Evolutionary conservation across 2,329 filamentous ascomycete genomes (phyloP).

Genomic region (Simplicillium sp.): DNA sequence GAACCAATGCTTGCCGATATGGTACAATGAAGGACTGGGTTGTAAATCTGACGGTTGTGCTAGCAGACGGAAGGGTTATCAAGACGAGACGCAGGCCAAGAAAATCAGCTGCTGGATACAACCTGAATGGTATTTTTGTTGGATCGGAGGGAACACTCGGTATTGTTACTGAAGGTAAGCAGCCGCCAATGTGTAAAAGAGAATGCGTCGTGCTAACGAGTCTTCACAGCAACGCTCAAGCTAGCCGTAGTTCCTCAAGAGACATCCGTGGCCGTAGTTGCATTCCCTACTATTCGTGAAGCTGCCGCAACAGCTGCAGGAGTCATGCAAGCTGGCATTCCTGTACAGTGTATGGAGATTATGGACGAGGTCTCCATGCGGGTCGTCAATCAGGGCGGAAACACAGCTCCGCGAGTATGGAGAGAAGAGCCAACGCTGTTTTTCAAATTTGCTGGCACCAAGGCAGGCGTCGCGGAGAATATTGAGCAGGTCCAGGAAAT

Average conservation of each 20-base stretch:
- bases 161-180: constrained; percentile 60
- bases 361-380: constrained; percentile 87
- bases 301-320: constrained; percentile 65
- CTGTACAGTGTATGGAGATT: constrained; percentile 71
- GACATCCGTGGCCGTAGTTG: constrained; percentile 69
- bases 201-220: neutral
- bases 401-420: constrained; percentile 61
- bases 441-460: constrained; percentile 79
- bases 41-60: constrained; percentile 70
- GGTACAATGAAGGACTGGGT: constrained; percentile 88
- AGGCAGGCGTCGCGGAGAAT: constrained; percentile 68
- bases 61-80: constrained; percentile 69
- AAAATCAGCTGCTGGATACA: constrained; percentile 77
- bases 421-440: constrained; percentile 70
- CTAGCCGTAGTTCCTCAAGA: constrained; percentile 68
- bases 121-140: constrained; percentile 70
- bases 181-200: neutral
- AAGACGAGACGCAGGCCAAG: constrained; percentile 70
- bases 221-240: constrained; percentile 57
- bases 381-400: constrained; percentile 67
- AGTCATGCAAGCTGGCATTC: constrained; percentile 67
- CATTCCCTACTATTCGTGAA: constrained; percentile 67
- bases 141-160: constrained; percentile 76
- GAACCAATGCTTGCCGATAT: constrained; percentile 72
- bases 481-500: constrained; percentile 60